These are phyloP conservation scores for Suhomyces prunicola DNA, from an alignment of 805 yeast genomes.

Conservation along the genomic window DNA sequence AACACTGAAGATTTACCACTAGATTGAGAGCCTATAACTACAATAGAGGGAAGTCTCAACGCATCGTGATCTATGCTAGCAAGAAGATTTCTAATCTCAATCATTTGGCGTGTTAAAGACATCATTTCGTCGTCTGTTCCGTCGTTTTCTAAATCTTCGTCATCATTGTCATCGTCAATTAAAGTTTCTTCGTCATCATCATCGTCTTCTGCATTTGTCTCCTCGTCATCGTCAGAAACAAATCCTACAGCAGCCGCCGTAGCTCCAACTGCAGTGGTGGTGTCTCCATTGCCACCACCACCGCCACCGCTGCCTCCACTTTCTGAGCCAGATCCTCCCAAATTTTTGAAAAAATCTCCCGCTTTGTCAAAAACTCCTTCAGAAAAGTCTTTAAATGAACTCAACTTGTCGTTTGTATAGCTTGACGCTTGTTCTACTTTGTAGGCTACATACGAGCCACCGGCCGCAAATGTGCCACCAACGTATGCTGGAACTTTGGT, in stretches of 20 bases:
- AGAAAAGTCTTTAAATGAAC: conserved; percentile 59
- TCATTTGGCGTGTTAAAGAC: conserved; percentile 91
- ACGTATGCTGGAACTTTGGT: conserved; percentile 72
- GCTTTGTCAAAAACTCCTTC: conserved; percentile 50
- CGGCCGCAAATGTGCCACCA: conserved; percentile 92
- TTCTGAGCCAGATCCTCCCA: conserved; percentile 21
- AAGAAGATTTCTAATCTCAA: conserved; percentile 82
- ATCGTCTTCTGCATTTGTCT: conserved; percentile 16
- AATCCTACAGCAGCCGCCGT: conserved; percentile 56
- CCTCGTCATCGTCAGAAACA: conserved; percentile 31
- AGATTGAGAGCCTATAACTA: conserved; percentile 95
- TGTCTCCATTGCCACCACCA: conserved; percentile 26
- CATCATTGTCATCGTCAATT: conserved; percentile 43
- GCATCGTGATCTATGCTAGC: conserved; percentile 75
- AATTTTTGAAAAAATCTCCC: conserved; percentile 40
- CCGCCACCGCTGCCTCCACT: conserved; percentile 24
- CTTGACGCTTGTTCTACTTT: conserved; percentile 84
- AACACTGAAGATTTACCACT: conserved; percentile 96
- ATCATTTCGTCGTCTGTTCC: conserved; percentile 77
- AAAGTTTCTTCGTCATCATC: conserved; percentile 48
- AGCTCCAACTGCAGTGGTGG: conserved; percentile 43
- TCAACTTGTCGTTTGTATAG: conserved; percentile 65
- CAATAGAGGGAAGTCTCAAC: conserved; percentile 86
- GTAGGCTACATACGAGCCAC: conserved; percentile 88
- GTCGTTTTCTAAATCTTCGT: conserved; percentile 45